phyloP scores from a whole-genome alignment of 306 rosid species.

The Arachis stenosperma region DNA sequence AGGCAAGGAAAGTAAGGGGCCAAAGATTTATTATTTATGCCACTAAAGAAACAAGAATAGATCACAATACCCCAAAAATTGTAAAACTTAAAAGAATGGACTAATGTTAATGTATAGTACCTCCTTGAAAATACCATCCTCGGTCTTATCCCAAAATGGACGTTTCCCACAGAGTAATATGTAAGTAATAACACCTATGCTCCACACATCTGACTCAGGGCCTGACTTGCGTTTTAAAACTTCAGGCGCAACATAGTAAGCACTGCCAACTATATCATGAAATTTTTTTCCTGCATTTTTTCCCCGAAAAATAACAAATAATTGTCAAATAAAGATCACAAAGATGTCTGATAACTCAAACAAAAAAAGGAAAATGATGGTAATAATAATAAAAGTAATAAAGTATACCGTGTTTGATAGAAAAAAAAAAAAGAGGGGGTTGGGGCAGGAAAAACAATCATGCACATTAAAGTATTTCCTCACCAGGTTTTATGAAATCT shows the following conservation, averaged over 20 bases:
- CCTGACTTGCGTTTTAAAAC: slow-evolving; percentile 89
- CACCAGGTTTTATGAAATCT: slow-evolving; percentile 81
- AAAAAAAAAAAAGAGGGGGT: not conserved
- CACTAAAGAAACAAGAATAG: not conserved
- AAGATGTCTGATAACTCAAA: slow-evolving; percentile 5
- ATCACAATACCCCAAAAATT: slow-evolving; percentile 18
- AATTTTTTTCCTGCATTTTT: slow-evolving; percentile 71
- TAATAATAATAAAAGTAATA: too few species aligned
- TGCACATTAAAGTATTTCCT: slow-evolving; percentile 12
- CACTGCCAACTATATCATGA: slow-evolving; percentile 92
- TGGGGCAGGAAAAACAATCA: not conserved
- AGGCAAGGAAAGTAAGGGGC: not conserved
- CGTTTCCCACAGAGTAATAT: slow-evolving; percentile 90
- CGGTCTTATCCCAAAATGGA: slow-evolving; percentile 95
- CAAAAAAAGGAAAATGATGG: not conserved
- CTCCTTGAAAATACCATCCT: slow-evolving; percentile 95
- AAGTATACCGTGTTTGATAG: slow-evolving; percentile 7
- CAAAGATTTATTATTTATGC: slow-evolving; percentile 3
- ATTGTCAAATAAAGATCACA: slow-evolving; percentile 25
- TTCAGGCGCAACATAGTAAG: slow-evolving; percentile 95
- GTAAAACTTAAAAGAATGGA: slow-evolving; percentile 19
- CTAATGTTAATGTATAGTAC: slow-evolving; percentile 47
- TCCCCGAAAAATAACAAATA: slow-evolving; percentile 25
- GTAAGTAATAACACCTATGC: slow-evolving; percentile 91
- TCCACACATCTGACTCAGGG: slow-evolving; percentile 94